Evolutionary conservation across 2,329 filamentous ascomycete species (phyloP).

Genomic region (Scedosporium apiospermum): DNA sequence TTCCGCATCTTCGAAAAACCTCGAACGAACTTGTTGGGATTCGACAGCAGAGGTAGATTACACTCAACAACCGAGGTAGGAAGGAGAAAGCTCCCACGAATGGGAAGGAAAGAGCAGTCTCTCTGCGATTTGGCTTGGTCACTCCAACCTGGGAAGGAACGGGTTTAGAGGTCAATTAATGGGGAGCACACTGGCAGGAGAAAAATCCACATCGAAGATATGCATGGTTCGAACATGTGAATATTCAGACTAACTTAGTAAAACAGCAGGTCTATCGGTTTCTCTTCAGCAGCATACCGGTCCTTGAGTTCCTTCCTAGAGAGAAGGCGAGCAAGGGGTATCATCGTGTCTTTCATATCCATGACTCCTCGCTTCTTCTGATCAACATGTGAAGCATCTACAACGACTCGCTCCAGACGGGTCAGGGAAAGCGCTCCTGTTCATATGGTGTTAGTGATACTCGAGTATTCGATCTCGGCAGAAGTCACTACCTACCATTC

Average conservation of each 20-base stretch:
- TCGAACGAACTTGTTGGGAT: too few species aligned
- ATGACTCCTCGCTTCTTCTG: conserved; percentile 88
- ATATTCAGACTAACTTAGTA: conserved; percentile 34
- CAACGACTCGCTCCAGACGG: conserved; percentile 67
- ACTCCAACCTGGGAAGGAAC: too few species aligned
- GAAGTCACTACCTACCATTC: conserved; percentile 46
- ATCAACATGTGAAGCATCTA: conserved; percentile 90
- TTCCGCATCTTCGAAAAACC: too few species aligned
- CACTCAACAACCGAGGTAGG: too few species aligned
- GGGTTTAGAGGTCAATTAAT: too few species aligned
- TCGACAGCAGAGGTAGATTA: too few species aligned
- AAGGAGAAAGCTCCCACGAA: too few species aligned
- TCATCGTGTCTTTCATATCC: conserved; percentile 89
- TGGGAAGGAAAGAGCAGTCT: too few species aligned
- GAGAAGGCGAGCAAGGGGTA: conserved; percentile 69
- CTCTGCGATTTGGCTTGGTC: too few species aligned
- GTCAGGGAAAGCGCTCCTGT: conserved; percentile 58
- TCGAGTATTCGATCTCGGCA: not conserved
- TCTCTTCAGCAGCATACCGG: conserved; percentile 52
- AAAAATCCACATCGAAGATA: not conserved
- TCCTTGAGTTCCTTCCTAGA: conserved; percentile 61
- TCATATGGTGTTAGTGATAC: not conserved
- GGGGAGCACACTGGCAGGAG: not conserved
- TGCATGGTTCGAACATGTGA: not conserved
- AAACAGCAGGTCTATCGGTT: conserved; percentile 53